Base-by-base conservation (phyloP, 202 grass and related monocot species). In the Carex arenaria region DNA sequence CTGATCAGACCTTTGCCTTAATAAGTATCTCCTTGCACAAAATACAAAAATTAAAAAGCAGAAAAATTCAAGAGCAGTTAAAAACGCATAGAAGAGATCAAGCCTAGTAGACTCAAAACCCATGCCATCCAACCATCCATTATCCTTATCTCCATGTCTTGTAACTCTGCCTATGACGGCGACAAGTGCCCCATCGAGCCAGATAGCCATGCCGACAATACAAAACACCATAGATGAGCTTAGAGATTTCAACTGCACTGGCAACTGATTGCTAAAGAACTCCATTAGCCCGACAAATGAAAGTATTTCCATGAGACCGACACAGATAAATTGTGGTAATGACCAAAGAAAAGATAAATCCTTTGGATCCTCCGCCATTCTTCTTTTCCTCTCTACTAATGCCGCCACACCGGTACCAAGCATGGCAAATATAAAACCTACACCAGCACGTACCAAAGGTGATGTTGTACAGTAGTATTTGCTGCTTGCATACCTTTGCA, bases 91-190 rank as follows among this genome's bases (percentile, higher is more conserved):
- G 72, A 97, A 97, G 19, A 40, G 66, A 84, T 93, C 91, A n/a
- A 97, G 91, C 40, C 63, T 86, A 14, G 89, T 85, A 56, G 53
- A 85, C 63, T 91, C 93, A 63, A 97, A 93, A 47, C 83, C 80
- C 68, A 80, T 36, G 22, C 94, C 91, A 5, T 91, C 94, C 11
- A 93, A 53, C 94, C 94, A 97, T 36, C 94, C 91, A 59, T 65
- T 82, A 30, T 40, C 34, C 4, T 65, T 14, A 1, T 66, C 15
- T 3, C 75, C 70, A 32, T 61, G 23, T 67, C 82, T 87, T 1
- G 89, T 89, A 6, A 51, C 86, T 17, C 59, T 82, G 52, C 88
- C 87, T 52, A 84, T 52, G 0, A 93, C 2, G 1, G 86, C 85
- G 34, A 91, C 52, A 13, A 93, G 78, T 20, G 83, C 82, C 17